These are phyloP conservation scores for Jatropha podagrica DNA, from an alignment of 441 rosid genomes.

Conservation along the genomic window DNA sequence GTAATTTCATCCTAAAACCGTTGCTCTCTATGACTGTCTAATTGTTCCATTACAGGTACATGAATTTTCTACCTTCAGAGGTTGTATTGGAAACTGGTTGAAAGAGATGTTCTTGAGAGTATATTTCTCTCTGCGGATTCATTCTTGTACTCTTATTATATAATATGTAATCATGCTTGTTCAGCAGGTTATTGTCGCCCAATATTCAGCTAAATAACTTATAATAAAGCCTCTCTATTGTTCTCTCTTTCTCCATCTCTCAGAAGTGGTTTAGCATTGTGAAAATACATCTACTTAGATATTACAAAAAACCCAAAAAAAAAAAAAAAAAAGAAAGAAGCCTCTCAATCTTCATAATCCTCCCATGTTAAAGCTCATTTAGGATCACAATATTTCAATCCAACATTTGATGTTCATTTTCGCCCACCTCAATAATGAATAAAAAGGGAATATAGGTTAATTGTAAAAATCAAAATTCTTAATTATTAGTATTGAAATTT, in stretches of 20 bases:
- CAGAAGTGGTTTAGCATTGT: neutral
- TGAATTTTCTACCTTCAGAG: slow-evolving; percentile 17
- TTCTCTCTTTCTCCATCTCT: neutral
- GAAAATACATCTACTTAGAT: neutral
- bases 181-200: neutral
- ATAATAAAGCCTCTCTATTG: neutral
- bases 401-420: too few species aligned
- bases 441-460: neutral
- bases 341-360: too few species aligned
- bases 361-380: too few species aligned
- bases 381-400: too few species aligned
- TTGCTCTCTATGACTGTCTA: neutral
- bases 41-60: slow-evolving; percentile 32
- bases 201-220: neutral
- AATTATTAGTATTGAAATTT: too few species aligned
- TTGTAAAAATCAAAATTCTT: neutral
- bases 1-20: neutral
- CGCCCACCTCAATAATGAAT: neutral
- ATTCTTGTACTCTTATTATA: neutral
- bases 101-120: neutral
- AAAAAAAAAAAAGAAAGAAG: too few species aligned
- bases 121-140: neutral
- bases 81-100: slow-evolving; percentile 2
- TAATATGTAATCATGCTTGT: neutral
- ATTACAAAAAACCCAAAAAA: neutral